phyloP scores from a whole-genome alignment of 345 rosid species.

The Cardiospermum halicacabum region DNA sequence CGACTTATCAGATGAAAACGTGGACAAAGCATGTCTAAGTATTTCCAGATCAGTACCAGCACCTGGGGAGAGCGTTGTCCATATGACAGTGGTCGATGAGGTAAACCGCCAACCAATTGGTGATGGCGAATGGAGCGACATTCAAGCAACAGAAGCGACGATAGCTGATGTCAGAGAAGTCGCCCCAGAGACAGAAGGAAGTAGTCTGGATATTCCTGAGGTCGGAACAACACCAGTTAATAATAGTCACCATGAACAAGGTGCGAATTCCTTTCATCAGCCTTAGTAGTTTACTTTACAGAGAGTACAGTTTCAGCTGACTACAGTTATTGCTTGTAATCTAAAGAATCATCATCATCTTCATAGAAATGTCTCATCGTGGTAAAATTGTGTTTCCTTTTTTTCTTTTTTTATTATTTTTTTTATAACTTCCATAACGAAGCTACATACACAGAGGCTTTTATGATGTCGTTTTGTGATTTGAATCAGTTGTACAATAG shows the following conservation, averaged over 20 bases:
- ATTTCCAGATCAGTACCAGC: conserved; percentile 47
- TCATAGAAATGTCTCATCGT: conserved; percentile 3
- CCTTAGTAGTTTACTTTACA: conserved; percentile 38
- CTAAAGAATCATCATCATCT: neutral
- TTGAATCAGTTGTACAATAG: neutral
- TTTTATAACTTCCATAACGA: neutral
- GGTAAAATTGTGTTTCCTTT: neutral
- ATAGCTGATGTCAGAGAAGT: conserved; percentile 80
- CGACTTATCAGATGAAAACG: conserved; percentile 63
- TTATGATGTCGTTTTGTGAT: neutral
- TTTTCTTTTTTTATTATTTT: neutral
- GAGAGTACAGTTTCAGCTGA: conserved; percentile 1
- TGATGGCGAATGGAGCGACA: conserved; percentile 81
- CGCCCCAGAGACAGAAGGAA: conserved; percentile 51
- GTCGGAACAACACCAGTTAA: conserved; percentile 41
- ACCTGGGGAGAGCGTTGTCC: conserved; percentile 54
- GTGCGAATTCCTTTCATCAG: conserved; percentile 43
- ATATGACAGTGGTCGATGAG: conserved; percentile 56
- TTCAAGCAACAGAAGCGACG: conserved; percentile 81
- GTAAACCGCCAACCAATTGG: conserved; percentile 48
- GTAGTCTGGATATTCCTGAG: conserved; percentile 76
- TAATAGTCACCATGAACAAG: conserved; percentile 45
- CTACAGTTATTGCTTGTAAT: neutral
- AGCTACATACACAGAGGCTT: neutral
- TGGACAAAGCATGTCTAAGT: conserved; percentile 85